Evolutionary conservation across 805 yeast species (phyloP).

Genomic region (Cyberlindnera euphorbiiphila): DNA sequence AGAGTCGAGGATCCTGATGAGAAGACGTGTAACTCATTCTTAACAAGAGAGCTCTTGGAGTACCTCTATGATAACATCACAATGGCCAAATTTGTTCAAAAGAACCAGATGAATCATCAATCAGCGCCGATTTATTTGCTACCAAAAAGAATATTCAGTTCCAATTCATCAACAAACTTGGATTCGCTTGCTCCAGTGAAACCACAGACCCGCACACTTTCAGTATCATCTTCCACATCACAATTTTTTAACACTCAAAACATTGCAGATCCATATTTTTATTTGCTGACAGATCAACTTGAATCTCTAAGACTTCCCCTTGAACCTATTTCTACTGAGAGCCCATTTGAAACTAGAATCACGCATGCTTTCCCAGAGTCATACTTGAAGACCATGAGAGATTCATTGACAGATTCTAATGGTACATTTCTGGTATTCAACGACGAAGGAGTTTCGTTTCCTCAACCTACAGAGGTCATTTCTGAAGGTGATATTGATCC

Average conservation of each 20-base stretch:
- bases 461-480: slow-evolving; percentile 25
- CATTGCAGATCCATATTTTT: slow-evolving; percentile 34
- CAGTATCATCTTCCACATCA: slow-evolving; percentile 26
- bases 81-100: slow-evolving; percentile 50
- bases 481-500: slow-evolving; percentile 3
- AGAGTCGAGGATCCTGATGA: slow-evolving; percentile 29
- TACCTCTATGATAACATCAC: slow-evolving; percentile 69
- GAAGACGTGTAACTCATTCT: slow-evolving; percentile 24
- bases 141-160: slow-evolving; percentile 25
- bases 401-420: slow-evolving; percentile 23
- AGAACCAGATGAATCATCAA: slow-evolving; percentile 29
- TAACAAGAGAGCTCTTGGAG: slow-evolving; percentile 41
- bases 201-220: slow-evolving; percentile 14
- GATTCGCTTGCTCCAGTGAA: slow-evolving; percentile 9
- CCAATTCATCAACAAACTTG: slow-evolving; percentile 23
- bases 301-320: slow-evolving; percentile 22
- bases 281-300: slow-evolving; percentile 30
- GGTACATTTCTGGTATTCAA: slow-evolving; percentile 34
- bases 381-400: slow-evolving; percentile 6
- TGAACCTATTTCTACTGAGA: slow-evolving; percentile 7
- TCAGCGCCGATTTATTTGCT: slow-evolving; percentile 15
- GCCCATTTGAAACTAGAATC: slow-evolving; percentile 14
- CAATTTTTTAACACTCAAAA: slow-evolving; percentile 23
- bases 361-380: slow-evolving; percentile 12
- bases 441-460: slow-evolving; percentile 26